Base-by-base conservation (phyloP, 768 basidiomycete species). In the Boletus rubescentipes region DNA sequence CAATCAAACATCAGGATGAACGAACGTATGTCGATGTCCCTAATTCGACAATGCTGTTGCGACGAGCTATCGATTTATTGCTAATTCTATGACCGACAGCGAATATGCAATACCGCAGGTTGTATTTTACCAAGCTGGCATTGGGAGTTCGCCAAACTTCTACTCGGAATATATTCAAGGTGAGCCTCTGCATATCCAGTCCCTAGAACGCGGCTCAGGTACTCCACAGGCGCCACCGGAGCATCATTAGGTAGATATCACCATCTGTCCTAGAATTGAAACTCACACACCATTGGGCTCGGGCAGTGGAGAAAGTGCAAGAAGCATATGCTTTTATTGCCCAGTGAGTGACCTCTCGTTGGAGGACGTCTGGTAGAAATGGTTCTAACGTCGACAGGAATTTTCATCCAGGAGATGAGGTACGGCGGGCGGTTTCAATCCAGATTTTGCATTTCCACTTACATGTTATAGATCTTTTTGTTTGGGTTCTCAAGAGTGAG, bases 241-340 rank as follows among this genome's bases (percentile, higher is more conserved):
- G 77, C 74, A 41, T 77, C 80, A 37, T 69, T 90, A 58, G 85
- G 87, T 86, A 64, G 34, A 65, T 39, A 32, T 30, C 31, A 1
- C 30, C 20, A 7, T 35, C 36, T 38, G 12, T 3, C 15, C 34
- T 37, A 18, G 42, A 18, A 46, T 53, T 18, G 20, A 38, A 38
- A 21, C 58, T 61, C 30, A 48, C n/a, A 29, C 30, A 32, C n/a
- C 21, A 11, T n/a, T 21, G 31, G 40, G 15, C 61, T 11, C 26
- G 26, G 44, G 14, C 59, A 89, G 86, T 72, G 37, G 84, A 85
- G 53, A 89, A 90, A 62, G 85, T 90, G 3, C 84, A 89, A 69
- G 86, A 89, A 58, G 87, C 83, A 32, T 88, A 89, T 70, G 85
- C 80, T n/a, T 90, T 90, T 63, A 85, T 90, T 60, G 81, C 88